Conservation (phyloP, 139 green algal genomes). For the Cymbomonas tetramitiformis region DNA sequence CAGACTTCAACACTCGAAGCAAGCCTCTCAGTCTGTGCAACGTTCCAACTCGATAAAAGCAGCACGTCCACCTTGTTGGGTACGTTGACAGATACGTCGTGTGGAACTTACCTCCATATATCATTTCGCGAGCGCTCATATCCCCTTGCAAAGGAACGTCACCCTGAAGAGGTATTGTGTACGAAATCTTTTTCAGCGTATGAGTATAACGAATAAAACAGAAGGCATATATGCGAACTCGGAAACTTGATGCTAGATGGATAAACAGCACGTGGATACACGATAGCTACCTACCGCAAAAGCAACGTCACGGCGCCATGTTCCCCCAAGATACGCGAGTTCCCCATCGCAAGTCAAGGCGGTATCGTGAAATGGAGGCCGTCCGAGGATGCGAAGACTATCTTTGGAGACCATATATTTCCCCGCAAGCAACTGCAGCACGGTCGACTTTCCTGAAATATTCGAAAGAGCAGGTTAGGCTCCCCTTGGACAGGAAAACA, state of each 20-base stretch:
- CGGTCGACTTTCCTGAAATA: slow-evolving; percentile 78
- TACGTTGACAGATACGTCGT: not conserved
- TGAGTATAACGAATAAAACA: not conserved
- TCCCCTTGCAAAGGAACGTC: slow-evolving; percentile 75
- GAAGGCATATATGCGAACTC: not conserved
- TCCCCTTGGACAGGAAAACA: too few relatives aligned
- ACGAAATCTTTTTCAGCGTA: not conserved
- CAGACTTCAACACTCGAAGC: not conserved
- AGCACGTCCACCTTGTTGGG: not conserved
- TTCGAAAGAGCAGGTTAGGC: too few relatives aligned
- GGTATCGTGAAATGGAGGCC: slow-evolving; percentile 81
- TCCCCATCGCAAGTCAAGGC: slow-evolving; percentile 55
- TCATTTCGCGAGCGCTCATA: slow-evolving; percentile 74
- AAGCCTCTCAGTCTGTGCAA: not conserved
- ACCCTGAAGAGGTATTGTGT: slow-evolving; percentile 37
- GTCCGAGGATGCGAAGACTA: slow-evolving; percentile 54
- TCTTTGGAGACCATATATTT: slow-evolving; percentile 85
- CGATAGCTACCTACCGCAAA: slow-evolving; percentile 40
- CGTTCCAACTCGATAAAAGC: not conserved
- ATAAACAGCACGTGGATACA: not conserved
- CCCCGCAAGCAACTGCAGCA: slow-evolving; percentile 79
- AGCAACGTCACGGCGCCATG: slow-evolving; percentile 81
- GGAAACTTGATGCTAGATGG: not conserved
- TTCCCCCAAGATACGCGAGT: slow-evolving; percentile 81
- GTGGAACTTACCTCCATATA: slow-evolving; percentile 39